phyloP scores from a whole-genome alignment of 805 yeast genomes.

The Hanseniaspora meyeri region DNA sequence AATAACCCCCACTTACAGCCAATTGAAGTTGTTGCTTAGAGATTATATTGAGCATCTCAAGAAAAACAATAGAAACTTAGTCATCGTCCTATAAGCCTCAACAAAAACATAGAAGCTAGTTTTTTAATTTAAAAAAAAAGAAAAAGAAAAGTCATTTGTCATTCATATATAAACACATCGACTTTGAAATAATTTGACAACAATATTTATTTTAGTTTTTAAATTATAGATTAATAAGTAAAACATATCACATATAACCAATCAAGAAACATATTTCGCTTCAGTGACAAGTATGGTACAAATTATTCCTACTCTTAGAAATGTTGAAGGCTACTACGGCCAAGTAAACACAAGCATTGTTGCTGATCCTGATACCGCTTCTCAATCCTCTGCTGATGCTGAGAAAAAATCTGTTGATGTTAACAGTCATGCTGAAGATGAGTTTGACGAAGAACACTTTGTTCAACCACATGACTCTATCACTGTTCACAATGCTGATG shows the following conservation, averaged over 20 bases:
- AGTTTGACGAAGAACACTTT: neutral
- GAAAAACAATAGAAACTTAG: neutral
- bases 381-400: neutral
- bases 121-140: neutral
- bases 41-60: neutral
- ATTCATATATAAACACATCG: neutral
- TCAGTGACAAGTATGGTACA: neutral
- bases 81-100: neutral
- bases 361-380: neutral
- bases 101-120: neutral
- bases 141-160: neutral
- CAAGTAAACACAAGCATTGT: constrained; percentile 4
- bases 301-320: constrained; percentile 5
- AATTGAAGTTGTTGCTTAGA: neutral
- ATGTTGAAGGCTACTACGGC: constrained; percentile 9
- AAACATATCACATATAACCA: neutral
- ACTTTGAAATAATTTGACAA: neutral
- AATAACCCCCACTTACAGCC: neutral
- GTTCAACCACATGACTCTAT: constrained; percentile 2
- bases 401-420: neutral
- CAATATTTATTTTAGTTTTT: too few relatives aligned
- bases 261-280: neutral
- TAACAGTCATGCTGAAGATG: neutral
- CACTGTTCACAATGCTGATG: constrained; percentile 1
- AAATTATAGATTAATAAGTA: neutral